Base-by-base conservation (phyloP, 805 yeast species). In the Myxozyma monticola region DNA sequence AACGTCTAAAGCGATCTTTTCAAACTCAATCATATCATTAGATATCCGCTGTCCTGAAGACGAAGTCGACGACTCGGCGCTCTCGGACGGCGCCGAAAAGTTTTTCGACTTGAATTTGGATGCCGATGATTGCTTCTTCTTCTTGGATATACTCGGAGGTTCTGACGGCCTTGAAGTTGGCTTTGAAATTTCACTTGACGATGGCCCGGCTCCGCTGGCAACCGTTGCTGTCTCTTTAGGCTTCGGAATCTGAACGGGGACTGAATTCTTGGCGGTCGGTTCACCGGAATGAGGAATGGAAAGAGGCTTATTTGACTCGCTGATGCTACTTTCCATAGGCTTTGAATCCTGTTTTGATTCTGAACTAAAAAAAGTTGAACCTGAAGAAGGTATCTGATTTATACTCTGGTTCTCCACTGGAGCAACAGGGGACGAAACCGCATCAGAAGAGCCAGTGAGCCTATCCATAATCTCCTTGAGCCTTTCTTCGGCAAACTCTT, bases 381-480 rank as follows among this genome's bases (percentile, higher is more conserved):
- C n/a, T n/a, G n/a, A n/a, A n/a, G n/a, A n/a, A n/a, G n/a, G n/a
- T n/a, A n/a, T n/a, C n/a, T n/a, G n/a, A n/a, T n/a, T 14, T 14
- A n/a, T 33, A 7, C 20, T n/a, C 8, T 28, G 12, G 12, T 10
- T 28, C 31, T 28, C 12, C 9, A 14, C 14, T 28, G 9, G 31
- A 9, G 31, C 9, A 10, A 10, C 12, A 28, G 31, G 31, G 14
- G 9, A 14, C 31, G 9, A 9, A 10, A 14, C 14, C 14, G 31
- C 31, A 14, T 28, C 31, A 14, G 31, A 28, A 10, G 9, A 14
- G 14, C 12, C 10, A 14, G 24, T 30, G 5, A 43, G 8, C 12
- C 35, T 43, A 10, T 45, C 37, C 48, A 54, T 83, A 38, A 83
- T 37, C n/a, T 29, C 47, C 14, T 18, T 21, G 2, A 55, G 25